These are phyloP conservation scores for Cladophialophora immunda DNA, from an alignment of 2,329 filamentous ascomycete species.

Conservation along the genomic window DNA sequence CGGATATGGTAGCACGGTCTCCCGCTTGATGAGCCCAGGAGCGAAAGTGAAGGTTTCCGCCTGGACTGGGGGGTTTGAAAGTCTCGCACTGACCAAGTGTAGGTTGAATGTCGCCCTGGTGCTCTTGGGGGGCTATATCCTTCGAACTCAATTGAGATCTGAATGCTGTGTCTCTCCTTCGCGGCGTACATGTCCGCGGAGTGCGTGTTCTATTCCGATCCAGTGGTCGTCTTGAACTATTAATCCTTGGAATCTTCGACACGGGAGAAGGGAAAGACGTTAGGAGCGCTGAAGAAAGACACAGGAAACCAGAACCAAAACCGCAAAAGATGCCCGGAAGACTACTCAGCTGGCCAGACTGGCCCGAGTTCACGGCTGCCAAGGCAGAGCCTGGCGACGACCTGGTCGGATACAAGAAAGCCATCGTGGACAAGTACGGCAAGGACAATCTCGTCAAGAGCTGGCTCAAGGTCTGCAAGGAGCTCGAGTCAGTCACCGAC, in stretches of 20 bases:
- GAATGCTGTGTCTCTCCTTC: too few relatives aligned
- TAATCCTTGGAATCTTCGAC: neutral
- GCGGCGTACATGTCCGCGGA: constrained; percentile 13
- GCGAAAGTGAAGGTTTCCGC: constrained; percentile 6
- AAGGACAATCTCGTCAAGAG: constrained; percentile 46
- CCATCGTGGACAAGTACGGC: constrained; percentile 50
- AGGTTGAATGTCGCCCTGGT: constrained; percentile 1
- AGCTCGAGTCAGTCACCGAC: constrained; percentile 48
- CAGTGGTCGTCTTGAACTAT: neutral
- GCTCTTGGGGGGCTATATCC: neutral
- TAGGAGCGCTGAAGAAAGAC: neutral
- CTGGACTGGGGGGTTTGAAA: neutral
- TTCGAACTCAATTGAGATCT: neutral
- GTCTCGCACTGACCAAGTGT: neutral
- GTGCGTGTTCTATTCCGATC: neutral
- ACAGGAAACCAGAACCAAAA: neutral
- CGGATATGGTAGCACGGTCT: constrained; percentile 9
- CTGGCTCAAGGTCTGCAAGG: constrained; percentile 52
- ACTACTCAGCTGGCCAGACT: constrained; percentile 42
- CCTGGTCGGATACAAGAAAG: constrained; percentile 44
- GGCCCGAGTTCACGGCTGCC: constrained; percentile 42
- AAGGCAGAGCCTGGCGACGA: constrained; percentile 32
- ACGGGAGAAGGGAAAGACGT: neutral
- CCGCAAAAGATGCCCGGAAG: constrained; percentile 35
- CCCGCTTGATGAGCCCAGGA: neutral